Percentiles rank a stretch among this genome's conserved stretches.
phyloP scores from a whole-genome alignment of 192 early-diverging fungal species.

The Entomortierella parvispora region DNA sequence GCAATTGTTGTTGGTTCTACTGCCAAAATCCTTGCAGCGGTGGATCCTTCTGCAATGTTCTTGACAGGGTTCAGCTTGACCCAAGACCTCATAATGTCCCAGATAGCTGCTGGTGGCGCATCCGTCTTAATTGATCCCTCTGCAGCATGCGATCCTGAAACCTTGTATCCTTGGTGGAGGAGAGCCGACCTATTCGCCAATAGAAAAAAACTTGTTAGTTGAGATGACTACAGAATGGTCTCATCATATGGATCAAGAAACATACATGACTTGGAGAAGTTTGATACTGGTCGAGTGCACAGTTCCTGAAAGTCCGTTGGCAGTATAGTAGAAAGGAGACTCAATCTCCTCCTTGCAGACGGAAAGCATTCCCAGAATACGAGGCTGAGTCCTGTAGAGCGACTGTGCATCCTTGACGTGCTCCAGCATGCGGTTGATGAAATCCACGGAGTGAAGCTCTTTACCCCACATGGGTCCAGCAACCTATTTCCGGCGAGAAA shows the following conservation, averaged over 20 bases:
- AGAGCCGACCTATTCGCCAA: constrained; percentile 78
- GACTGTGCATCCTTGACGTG: constrained; percentile 67
- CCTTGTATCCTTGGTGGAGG: constrained; percentile 89
- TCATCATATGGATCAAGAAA: neutral
- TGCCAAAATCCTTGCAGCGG: constrained; percentile 74
- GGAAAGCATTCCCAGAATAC: constrained; percentile 97
- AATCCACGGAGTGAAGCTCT: constrained; percentile 84
- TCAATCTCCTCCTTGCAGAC: constrained; percentile 72
- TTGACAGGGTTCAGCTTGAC: constrained; percentile 79
- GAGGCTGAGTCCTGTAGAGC: constrained; percentile 80
- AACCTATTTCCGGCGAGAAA: constrained; percentile 57
- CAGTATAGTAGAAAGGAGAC: constrained; percentile 84
- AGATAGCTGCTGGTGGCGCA: constrained; percentile 85
- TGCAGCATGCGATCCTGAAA: constrained; percentile 86
- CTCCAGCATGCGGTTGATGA: constrained; percentile 84
- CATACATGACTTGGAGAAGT: constrained; percentile 32
- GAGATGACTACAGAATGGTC: neutral
- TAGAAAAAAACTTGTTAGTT: neutral
- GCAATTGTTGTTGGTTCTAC: constrained; percentile 63
- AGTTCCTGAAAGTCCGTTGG: constrained; percentile 73
- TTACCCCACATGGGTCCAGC: constrained; percentile 94
- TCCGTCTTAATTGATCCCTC: constrained; percentile 91
- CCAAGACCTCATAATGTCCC: constrained; percentile 91
- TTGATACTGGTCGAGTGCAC: constrained; percentile 82
- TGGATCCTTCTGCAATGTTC: constrained; percentile 72